Base-by-base conservation (phyloP, 805 yeast genomes). In the Saccharomycopsis sp. region DNA sequence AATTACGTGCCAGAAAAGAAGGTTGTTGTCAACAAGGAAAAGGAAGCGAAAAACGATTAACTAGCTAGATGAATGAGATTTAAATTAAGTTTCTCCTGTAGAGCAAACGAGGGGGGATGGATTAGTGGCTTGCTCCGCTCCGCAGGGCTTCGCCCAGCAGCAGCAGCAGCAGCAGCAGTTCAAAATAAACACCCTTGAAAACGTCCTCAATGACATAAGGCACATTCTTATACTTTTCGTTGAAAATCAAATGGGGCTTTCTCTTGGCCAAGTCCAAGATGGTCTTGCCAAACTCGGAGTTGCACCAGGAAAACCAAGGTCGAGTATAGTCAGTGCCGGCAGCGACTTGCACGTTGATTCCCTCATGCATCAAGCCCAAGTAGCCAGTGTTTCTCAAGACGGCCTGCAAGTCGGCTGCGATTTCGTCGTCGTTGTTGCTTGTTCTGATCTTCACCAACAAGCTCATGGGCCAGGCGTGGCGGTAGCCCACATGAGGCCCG, bases 241-340 rank as follows among this genome's bases (percentile, higher is more conserved):
- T 71, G 52, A 83, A 79, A 10, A 85, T 71, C 49, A 84, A 60
- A 52, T 80, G 72, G 0, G 94, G 94, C 54, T 80, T 82, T 38
- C 81, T 63, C 43, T 68, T 61, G 2, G 89, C 87, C 46, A 86
- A 61, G 52, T 84, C 80, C 34, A 86, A 57, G n/a, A 86, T 78
- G 1, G 94, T 80, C 58, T 83, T 83, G 16, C 87, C 95, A 61
- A 86, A 84, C 59, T 87, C 95, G 1, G 94, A 77, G 55, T 86
- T 86, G 51, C 94, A 82, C 96, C 96, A 86, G 4, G 94, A 80
- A 63, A 87, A 87, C 96, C 96, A 86, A 2, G 92, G 73, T 45
- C 96, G 64, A 0, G 95, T 82, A 55, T 59, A 87, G n/a, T 58
- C 59, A 7, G 46, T 42, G 1, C 74, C 77, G 2, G 49, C 44